phyloP scores from a whole-genome alignment of 2,329 filamentous ascomycete genomes.

The Aureobasidium sp. region DNA sequence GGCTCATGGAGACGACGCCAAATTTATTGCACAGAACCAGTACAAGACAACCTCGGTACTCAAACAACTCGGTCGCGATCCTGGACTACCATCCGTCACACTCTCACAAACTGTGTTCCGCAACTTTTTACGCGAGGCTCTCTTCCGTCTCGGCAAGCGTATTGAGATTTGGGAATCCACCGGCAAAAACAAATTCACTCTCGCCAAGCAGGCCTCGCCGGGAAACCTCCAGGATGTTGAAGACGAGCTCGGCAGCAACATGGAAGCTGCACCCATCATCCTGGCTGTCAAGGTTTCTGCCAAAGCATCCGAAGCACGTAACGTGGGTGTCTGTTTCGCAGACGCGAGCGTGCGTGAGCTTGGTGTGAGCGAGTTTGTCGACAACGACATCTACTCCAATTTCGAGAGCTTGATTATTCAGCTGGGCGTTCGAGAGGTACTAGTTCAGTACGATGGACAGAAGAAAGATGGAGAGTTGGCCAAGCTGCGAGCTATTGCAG shows the following conservation, averaged over 20 bases:
- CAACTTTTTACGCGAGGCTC: conserved; percentile 87
- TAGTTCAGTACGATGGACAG: conserved; percentile 68
- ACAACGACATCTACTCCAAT: conserved; percentile 97
- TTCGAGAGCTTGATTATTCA: conserved; percentile 96
- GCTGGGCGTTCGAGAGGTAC: conserved; percentile 86
- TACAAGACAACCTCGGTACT: conserved; percentile 98
- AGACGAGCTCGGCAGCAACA: conserved; percentile 79
- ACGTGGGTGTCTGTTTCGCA: conserved; percentile 91
- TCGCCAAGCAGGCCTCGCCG: conserved; percentile 75
- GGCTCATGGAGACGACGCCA: conserved; percentile 78
- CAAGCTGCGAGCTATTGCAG: conserved; percentile 81
- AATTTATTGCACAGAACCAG: conserved; percentile 71
- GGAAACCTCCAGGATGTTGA: conserved; percentile 96
- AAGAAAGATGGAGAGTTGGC: conserved; percentile 81
- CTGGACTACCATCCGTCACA: conserved; percentile 85
- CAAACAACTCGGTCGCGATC: conserved; percentile 75
- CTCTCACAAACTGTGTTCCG: conserved; percentile 93
- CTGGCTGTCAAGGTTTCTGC: conserved; percentile 86
- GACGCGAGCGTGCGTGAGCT: conserved; percentile 94
- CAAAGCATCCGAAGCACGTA: conserved; percentile 76
- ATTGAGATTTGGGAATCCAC: conserved; percentile 81
- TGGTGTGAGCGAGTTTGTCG: conserved; percentile 95
- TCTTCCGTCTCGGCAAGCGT: conserved; percentile 83
- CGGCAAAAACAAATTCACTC: conserved; percentile 83
- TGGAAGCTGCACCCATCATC: conserved; percentile 89